Conservation (phyloP, 225 moss, liverwort and hornwort genomes). For the Pseudisothecium myosuroides region DNA sequence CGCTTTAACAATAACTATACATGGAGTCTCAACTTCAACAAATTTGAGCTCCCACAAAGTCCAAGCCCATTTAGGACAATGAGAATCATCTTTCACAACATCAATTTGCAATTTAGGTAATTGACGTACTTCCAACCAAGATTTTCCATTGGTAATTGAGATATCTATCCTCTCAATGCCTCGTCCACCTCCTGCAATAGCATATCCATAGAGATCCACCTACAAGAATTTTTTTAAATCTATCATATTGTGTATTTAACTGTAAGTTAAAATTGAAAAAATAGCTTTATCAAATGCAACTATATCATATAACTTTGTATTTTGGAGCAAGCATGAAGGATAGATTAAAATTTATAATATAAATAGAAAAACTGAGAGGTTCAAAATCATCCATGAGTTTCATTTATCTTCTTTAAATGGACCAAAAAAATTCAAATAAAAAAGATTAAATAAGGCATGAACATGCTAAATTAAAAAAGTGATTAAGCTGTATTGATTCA, state of each 20-base stretch:
- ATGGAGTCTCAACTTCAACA: conserved; percentile 33
- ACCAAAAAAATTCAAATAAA: not conserved
- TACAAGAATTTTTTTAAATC: not conserved
- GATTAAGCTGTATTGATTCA: too few relatives aligned
- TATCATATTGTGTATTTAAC: not conserved
- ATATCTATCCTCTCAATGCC: conserved; percentile 57
- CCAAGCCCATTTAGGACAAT: conserved; percentile 46
- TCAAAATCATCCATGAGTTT: fast-evolving
- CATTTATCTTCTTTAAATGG: not conserved
- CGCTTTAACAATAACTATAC: conserved; percentile 42
- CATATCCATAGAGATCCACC: conserved; percentile 56
- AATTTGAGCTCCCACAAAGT: conserved; percentile 47
- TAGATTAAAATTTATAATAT: not conserved
- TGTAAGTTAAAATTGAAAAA: too few relatives aligned
- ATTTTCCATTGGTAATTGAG: conserved; percentile 36
- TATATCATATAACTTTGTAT: not conserved
- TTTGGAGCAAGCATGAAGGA: too few relatives aligned
- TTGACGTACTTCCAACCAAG: conserved; percentile 34
- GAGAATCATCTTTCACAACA: conserved; percentile 12
- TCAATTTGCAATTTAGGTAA: conserved; percentile 14
- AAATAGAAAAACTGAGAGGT: too few relatives aligned
- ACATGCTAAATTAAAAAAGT: not conserved
- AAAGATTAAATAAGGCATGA: not conserved
- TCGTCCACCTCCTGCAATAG: conserved; percentile 36
- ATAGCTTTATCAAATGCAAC: too few relatives aligned